phyloP scores from a whole-genome alignment of 805 yeast genomes.

The Ogataea nitratoaversa region DNA sequence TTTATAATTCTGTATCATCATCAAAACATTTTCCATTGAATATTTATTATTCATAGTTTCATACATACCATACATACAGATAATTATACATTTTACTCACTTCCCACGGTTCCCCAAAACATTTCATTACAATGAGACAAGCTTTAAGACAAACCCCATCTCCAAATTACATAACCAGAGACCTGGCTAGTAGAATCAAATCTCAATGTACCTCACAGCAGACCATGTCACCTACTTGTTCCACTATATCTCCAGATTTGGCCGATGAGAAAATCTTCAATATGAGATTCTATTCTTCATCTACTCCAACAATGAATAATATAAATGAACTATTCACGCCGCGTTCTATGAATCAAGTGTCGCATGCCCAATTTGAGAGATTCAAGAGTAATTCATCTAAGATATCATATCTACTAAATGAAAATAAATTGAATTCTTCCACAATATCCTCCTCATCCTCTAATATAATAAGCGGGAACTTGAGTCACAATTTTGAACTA shows the following conservation, averaged over 20 bases:
- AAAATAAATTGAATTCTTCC: not conserved
- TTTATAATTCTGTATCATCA: no score
- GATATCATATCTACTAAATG: slow-evolving; percentile 11
- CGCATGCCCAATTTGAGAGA: slow-evolving; percentile 24
- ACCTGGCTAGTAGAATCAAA: slow-evolving; percentile 6
- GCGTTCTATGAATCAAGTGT: slow-evolving; percentile 3
- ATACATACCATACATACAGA: not conserved
- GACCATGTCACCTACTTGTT: not conserved
- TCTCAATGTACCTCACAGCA: slow-evolving; percentile 3
- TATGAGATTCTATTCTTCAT: slow-evolving; percentile 2
- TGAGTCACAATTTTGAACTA: slow-evolving; percentile 12
- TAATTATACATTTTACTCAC: not conserved
- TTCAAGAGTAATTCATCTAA: slow-evolving; percentile 14
- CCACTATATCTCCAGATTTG: slow-evolving; percentile 12
- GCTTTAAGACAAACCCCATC: slow-evolving; percentile 12
- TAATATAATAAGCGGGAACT: no score
- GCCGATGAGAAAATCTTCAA: slow-evolving; percentile 12
- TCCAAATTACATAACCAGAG: slow-evolving; percentile 8
- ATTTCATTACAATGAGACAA: slow-evolving; percentile 10
- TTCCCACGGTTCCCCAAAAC: not conserved
- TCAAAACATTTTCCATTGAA: no score
- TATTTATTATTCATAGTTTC: not conserved
- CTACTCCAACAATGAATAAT: not conserved
- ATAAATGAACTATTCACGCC: slow-evolving; percentile 1
- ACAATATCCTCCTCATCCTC: no score